A percentile compares a stretch with the other conserved stretches of the same genome.
phyloP scores from a whole-genome alignment of 179 eudicot species.

The Sideroxylon spinosum region DNA sequence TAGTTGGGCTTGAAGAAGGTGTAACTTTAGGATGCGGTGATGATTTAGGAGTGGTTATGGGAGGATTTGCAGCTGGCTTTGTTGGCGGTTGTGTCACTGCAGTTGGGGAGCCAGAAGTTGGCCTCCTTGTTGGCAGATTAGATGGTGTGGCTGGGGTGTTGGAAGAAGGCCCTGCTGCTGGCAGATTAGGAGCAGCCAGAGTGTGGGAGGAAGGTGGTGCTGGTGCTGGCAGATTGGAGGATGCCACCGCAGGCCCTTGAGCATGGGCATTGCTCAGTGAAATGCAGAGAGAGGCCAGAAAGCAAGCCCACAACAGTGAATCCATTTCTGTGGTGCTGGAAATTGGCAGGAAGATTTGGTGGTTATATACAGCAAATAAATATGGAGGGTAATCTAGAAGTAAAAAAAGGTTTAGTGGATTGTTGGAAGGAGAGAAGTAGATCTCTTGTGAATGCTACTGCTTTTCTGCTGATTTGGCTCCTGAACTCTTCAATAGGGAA shows the following conservation, averaged over 20 bases:
- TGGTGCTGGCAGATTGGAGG: conserved; percentile 62
- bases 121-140: not conserved
- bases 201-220: conserved; percentile 42
- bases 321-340: conserved; percentile 29
- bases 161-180: conserved; percentile 1
- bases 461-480: conserved; percentile 31
- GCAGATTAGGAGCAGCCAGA: not conserved
- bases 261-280: conserved; percentile 33
- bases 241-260: conserved; percentile 62
- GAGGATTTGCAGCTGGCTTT: too few relatives aligned
- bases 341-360: conserved; percentile 4
- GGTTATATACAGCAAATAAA: conserved; percentile 17
- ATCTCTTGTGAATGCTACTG: conserved; percentile 39
- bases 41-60: conserved; percentile 10
- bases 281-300: conserved; percentile 29
- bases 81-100: conserved; percentile 19
- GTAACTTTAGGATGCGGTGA: conserved; percentile 26
- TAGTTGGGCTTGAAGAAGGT: conserved; percentile 18
- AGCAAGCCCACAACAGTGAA: conserved; percentile 21
- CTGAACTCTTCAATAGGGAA: too few relatives aligned
- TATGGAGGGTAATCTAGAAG: not conserved
- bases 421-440: conserved; percentile 11
- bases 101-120: not conserved
- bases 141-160: conserved; percentile 8
- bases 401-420: conserved; percentile 41